phyloP scores from a whole-genome alignment of 805 yeast genomes.

The Alloascoidea hylecoeti region DNA sequence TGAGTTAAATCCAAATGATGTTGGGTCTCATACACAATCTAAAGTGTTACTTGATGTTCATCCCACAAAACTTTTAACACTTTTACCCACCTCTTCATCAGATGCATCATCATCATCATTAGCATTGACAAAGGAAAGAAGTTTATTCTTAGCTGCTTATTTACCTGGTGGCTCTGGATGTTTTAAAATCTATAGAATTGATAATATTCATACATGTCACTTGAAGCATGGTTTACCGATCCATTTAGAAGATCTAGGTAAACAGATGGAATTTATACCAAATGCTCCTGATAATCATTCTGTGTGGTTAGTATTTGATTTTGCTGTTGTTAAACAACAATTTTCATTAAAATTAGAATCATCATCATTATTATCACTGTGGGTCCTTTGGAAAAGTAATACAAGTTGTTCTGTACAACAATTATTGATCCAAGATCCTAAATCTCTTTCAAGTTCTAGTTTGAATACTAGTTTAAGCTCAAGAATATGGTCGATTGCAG shows the following conservation, averaged over 20 bases:
- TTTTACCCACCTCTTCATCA: neutral
- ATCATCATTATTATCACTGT: slow-evolving; percentile 15
- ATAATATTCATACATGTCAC: neutral
- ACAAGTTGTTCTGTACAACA: slow-evolving; percentile 31
- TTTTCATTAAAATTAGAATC: slow-evolving; percentile 3
- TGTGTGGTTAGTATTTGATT: slow-evolving; percentile 36
- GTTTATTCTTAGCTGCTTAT: neutral
- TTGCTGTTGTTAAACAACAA: slow-evolving; percentile 19
- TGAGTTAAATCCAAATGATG: slow-evolving; percentile 5
- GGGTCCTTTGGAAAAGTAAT: slow-evolving; percentile 52
- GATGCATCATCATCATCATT: too few species aligned
- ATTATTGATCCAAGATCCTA: slow-evolving; percentile 13
- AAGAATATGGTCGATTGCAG: slow-evolving; percentile 2
- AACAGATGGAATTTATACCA: slow-evolving; percentile 14
- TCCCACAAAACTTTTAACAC: slow-evolving; percentile 6
- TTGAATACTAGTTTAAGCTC: slow-evolving; percentile 5
- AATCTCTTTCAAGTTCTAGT: neutral
- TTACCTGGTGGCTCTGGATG: neutral
- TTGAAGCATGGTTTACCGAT: slow-evolving; percentile 2
- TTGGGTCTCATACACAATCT: slow-evolving; percentile 14
- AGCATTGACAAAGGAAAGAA: too few species aligned
- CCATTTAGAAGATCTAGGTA: slow-evolving; percentile 15
- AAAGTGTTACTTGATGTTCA: slow-evolving; percentile 18
- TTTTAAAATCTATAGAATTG: neutral
- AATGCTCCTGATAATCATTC: slow-evolving; percentile 20